Evolutionary conservation across 2,329 filamentous ascomycete species (phyloP), one percentile per base, ranked within the genome.

Genomic region (Purpureocillium takamizusanense): DNA sequence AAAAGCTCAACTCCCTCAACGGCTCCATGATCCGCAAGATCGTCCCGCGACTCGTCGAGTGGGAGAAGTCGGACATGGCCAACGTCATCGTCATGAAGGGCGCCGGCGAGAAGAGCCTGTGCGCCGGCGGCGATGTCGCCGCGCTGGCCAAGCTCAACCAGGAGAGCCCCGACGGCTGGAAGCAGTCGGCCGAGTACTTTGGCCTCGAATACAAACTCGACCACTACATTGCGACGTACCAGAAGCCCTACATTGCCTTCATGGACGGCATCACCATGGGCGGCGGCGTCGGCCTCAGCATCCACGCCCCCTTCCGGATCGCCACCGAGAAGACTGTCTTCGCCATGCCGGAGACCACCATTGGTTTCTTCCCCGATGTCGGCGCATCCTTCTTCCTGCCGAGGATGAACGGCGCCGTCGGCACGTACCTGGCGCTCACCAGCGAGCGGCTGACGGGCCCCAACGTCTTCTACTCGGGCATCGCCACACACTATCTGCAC

Each of bases 211-310:
- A 97, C 72, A 83, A 86, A 66, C 80, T 98, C 46, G 86, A 98
- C 60, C 92, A 98, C 64, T 72, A 90, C 51, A 95, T 98, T 57
- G 86, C 92, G 16, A 95, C 89, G 29, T 95, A 95, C 66, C 59
- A 70, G 44, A 98, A 95, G 68, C 92, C 92, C 0, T 94, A 92
- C 56, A 78, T 98, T 37, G 85, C 92, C 25, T 84, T 97, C 56
- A 94, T 98, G 82, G 92, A 98, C 56, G 92, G 92, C 42, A 85
- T 95, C 60, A 98, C 94, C 37, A 98, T 98, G 92, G 92, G 92
- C 40, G 92, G 92, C 40, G 92, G 92, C 48, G 92, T 97, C 38
- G 92, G 92, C 7, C 75, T 98, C 40, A 94, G 86, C 60, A 77
- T 95, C 37, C 94, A 98, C 63, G 90, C 92, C 3, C 94, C 92